Conservation (phyloP, 192 early-diverging fungal species). For the Coemansia sp. region DNA sequence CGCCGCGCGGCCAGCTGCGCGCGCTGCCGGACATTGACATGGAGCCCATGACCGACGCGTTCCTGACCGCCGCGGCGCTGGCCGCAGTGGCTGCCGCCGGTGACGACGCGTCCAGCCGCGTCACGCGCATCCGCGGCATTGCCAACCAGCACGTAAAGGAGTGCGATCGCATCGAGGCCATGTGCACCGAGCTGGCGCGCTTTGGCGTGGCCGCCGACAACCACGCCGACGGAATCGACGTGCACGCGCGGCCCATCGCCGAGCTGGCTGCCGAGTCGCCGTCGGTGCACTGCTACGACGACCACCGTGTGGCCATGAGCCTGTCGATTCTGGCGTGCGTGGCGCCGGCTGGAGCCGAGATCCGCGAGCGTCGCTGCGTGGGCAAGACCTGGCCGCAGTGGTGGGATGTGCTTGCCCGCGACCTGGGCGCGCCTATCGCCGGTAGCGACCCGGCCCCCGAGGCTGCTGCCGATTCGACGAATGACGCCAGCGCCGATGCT, state of each 20-base stretch:
- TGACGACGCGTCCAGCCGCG: constrained; percentile 40
- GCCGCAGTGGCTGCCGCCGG: constrained; percentile 75
- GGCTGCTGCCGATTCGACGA: not conserved
- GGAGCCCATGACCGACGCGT: constrained; percentile 99
- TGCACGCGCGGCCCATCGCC: constrained; percentile 61
- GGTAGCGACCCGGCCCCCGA: constrained; percentile 29
- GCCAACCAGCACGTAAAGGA: constrained; percentile 98
- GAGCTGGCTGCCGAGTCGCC: constrained; percentile 53
- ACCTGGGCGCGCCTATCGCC: constrained; percentile 59
- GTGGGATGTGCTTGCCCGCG: constrained; percentile 92
- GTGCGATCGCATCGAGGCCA: constrained; percentile 94
- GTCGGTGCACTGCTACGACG: constrained; percentile 89
- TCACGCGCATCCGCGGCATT: constrained; percentile 88
- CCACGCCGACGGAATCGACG: constrained; percentile 85
- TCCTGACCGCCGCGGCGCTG: constrained; percentile 89
- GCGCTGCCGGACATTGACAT: constrained; percentile 84
- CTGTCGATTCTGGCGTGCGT: constrained; percentile 81
- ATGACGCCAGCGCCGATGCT: not conserved
- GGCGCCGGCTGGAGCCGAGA: constrained; percentile 65
- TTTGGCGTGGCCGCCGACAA: constrained; percentile 84
- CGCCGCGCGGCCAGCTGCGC: constrained; percentile 61
- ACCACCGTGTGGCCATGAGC: constrained; percentile 98
- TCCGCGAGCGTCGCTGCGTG: constrained; percentile 94
- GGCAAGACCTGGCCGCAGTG: constrained; percentile 99
- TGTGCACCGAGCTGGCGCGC: constrained; percentile 87